These are phyloP conservation scores for Pochonia chlamydosporia DNA, from an alignment of 2,329 filamentous ascomycete genomes.

Conservation along the genomic window DNA sequence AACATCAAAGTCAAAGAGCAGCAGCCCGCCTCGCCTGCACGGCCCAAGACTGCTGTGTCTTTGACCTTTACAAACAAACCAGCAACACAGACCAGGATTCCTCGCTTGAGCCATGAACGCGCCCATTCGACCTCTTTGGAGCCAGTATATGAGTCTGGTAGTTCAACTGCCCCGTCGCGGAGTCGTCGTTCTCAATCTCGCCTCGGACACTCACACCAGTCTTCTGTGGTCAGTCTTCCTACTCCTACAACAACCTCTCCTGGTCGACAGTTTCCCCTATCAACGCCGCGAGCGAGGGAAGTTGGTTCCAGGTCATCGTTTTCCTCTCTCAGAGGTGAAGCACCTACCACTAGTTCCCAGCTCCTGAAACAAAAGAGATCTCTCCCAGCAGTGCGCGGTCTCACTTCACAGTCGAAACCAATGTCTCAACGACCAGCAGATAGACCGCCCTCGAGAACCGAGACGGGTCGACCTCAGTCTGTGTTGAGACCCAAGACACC, in stretches of 20 bases:
- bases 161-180: conserved; percentile 54
- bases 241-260: conserved; percentile 55
- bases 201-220: conserved; percentile 62
- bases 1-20: conserved; percentile 83
- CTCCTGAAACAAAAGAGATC: conserved; percentile 61
- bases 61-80: conserved; percentile 86
- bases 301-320: conserved; percentile 49
- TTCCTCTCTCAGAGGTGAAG: conserved; percentile 49
- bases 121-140: conserved; percentile 70
- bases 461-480: conserved; percentile 44
- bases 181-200: conserved; percentile 61
- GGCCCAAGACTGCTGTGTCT: conserved; percentile 71
- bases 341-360: conserved; percentile 61
- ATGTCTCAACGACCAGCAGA: conserved; percentile 40
- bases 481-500: conserved; percentile 64
- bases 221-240: conserved; percentile 59
- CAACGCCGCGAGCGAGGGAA: conserved; percentile 57
- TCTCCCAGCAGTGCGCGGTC: conserved; percentile 51
- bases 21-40: conserved; percentile 61
- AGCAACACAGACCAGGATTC: conserved; percentile 64
- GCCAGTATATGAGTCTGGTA: conserved; percentile 86
- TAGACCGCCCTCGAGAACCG: conserved; percentile 54
- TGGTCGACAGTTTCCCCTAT: conserved; percentile 45
- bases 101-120: conserved; percentile 68
- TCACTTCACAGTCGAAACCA: conserved; percentile 47